Conservation (phyloP, 1,284 basidiomycete species). For the Tylopilus sp. region DNA sequence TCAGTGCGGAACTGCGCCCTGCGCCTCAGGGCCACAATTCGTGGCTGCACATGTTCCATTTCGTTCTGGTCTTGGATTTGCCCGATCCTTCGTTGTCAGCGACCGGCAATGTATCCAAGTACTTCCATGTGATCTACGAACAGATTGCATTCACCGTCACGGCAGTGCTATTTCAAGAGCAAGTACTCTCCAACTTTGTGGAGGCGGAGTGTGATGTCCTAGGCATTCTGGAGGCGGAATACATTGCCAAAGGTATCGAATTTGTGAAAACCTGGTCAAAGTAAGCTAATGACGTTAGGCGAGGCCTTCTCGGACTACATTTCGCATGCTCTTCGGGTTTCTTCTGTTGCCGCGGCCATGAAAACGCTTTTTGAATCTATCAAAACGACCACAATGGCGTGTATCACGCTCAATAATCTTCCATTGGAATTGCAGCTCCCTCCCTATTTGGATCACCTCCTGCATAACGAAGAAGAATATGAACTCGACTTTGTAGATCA, state of each 20-base stretch:
- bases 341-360: constrained; percentile 71
- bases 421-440: constrained; percentile 80
- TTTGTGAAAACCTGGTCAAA: not conserved
- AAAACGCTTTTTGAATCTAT: constrained; percentile 71
- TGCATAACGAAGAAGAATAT: constrained; percentile 53
- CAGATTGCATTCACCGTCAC: constrained; percentile 84
- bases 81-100: constrained; percentile 83
- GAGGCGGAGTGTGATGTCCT: constrained; percentile 71
- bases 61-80: constrained; percentile 83
- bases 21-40: constrained; percentile 31
- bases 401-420: constrained; percentile 69
- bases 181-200: constrained; percentile 78
- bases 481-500: constrained; percentile 40
- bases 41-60: constrained; percentile 79
- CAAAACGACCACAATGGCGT: constrained; percentile 66
- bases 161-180: constrained; percentile 83
- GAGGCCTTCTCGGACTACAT: constrained; percentile 53
- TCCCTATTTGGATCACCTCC: constrained; percentile 64
- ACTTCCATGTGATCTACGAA: constrained; percentile 81
- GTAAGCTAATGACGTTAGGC: constrained; percentile 37
- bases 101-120: constrained; percentile 67
- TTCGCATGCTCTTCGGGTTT: constrained; percentile 55
- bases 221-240: constrained; percentile 64
- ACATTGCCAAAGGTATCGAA: constrained; percentile 52
- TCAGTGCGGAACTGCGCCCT: constrained; percentile 29